Conservation (phyloP, 305 asterid species). For the Solanum aculeatissimum region DNA sequence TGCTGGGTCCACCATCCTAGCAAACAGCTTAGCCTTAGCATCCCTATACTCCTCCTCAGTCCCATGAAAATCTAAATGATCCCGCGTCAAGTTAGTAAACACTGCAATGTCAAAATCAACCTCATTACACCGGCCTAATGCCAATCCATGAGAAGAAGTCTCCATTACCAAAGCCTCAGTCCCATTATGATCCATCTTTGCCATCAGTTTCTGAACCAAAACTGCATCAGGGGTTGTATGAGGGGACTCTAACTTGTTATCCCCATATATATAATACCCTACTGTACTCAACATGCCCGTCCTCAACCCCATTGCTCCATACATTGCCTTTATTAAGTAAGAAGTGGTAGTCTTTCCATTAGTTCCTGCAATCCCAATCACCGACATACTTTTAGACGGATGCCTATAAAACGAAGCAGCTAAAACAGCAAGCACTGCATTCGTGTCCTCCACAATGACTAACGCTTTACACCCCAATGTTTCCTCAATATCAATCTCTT, state of each 20-base stretch:
- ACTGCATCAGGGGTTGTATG: constrained; percentile 48
- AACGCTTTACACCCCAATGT: constrained; percentile 85
- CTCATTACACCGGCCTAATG: constrained; percentile 62
- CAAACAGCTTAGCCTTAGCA: constrained; percentile 60
- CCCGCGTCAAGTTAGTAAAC: constrained; percentile 64
- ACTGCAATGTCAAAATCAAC: constrained; percentile 89
- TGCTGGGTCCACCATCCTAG: constrained; percentile 73
- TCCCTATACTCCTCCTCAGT: constrained; percentile 58
- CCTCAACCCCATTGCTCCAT: constrained; percentile 94
- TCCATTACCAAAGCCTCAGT: constrained; percentile 89
- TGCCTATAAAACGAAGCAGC: constrained; percentile 76
- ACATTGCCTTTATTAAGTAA: constrained; percentile 61
- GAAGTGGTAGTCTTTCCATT: constrained; percentile 74
- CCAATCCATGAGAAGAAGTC: constrained; percentile 57
- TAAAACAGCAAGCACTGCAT: constrained; percentile 52
- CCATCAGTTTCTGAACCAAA: constrained; percentile 76
- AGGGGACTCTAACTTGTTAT: constrained; percentile 59
- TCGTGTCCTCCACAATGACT: constrained; percentile 82
- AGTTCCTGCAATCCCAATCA: constrained; percentile 74
- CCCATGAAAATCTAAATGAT: constrained; percentile 63
- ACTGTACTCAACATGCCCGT: constrained; percentile 88
- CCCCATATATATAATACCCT: constrained; percentile 64
- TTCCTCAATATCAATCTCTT: constrained; percentile 75
- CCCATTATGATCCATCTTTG: constrained; percentile 85
- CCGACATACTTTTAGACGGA: constrained; percentile 69